Percentiles rank a stretch among this genome's conserved stretches.
Conservation (phyloP, 2,329 filamentous ascomycete genomes). For the Colletotrichum tropicale region DNA sequence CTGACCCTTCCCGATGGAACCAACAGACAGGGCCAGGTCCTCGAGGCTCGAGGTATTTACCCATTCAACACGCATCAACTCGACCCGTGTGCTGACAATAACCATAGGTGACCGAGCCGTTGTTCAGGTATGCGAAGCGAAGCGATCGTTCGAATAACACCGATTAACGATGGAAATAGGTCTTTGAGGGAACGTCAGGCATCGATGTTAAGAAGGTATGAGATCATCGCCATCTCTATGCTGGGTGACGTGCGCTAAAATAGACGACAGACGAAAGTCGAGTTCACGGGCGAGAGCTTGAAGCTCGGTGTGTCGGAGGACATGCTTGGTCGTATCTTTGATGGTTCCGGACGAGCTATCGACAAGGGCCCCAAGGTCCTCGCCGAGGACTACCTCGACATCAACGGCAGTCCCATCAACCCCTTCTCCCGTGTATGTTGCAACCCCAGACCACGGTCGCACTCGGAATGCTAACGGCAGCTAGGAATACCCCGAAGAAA, state of each 20-base stretch:
- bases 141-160: background rate
- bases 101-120: slow-evolving; percentile 83
- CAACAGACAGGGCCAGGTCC: slow-evolving; percentile 90
- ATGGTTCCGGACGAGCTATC: slow-evolving; percentile 96
- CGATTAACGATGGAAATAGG: slow-evolving; percentile 56
- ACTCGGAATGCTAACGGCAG: slow-evolving; percentile 20
- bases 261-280: slow-evolving; percentile 81
- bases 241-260: slow-evolving; percentile 10
- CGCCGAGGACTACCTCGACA: slow-evolving; percentile 97
- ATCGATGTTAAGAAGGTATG: slow-evolving; percentile 98
- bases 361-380: slow-evolving; percentile 99
- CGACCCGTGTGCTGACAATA: slow-evolving; percentile 23
- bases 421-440: slow-evolving; percentile 86
- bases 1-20: slow-evolving; percentile 95
- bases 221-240: slow-evolving; percentile 6
- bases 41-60: slow-evolving; percentile 89
- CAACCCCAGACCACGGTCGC: background rate
- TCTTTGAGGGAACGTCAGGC: slow-evolving; percentile 95
- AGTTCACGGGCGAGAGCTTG: slow-evolving; percentile 95
- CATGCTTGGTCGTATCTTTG: slow-evolving; percentile 98
- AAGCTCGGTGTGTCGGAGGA: slow-evolving; percentile 99
- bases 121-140: slow-evolving; percentile 74
- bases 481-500: slow-evolving; percentile 97
- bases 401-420: slow-evolving; percentile 99
- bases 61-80: slow-evolving; percentile 16